Base-by-base conservation (phyloP, 2,329 filamentous ascomycete species). In the Pseudogymnoascus pannorum region DNA sequence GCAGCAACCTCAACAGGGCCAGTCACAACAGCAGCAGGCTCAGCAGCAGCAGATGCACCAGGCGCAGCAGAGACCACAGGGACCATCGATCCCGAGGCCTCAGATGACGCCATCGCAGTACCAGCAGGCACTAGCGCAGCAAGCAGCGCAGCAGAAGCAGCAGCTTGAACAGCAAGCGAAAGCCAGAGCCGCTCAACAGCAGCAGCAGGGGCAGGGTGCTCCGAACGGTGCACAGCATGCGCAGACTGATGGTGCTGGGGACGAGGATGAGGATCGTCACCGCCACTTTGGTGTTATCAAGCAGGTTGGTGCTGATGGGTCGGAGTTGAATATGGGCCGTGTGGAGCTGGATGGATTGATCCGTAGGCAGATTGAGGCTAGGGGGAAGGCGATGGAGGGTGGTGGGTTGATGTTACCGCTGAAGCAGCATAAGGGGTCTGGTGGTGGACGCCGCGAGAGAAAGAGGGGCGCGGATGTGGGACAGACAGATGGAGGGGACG, bases 381-480 rank as follows among this genome's bases (percentile, higher is more conserved):
- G 82, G 66, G 86, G 86, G 7, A 85, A 83, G 71, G 78, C 79
- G 65, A 87, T 91, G 78, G 87, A 92, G 71, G 89, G 86, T 57
- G 89, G 85, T 48, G 85, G 89, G 6, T 76, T 92, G 62, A 91
- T 92, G 87, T 73, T 92, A 16, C 87, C 89, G 1, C 78, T 92
- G 9, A 78, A 76, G 66, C 65, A 70, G 54, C 75, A 72, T 58
- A 68, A 72, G 64, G 65, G 70, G 36, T 69, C 68, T 14, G 67
- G 65, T 54, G 26, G 48, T 18, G 36, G 63, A 63, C 61, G 64
- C 62, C 61, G 65, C 44, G 48, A 62, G 63, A 29, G 36, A 8
- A 58, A 24, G 57, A 40, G 16, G 31, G 35, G 4, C 11, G 36
- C 4, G 31, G n/a, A 36, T 18, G 33, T 58, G 57, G 57, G 57